Conservation (phyloP, 148 eudicot species). For the Mesembryanthemum crystallinum region DNA sequence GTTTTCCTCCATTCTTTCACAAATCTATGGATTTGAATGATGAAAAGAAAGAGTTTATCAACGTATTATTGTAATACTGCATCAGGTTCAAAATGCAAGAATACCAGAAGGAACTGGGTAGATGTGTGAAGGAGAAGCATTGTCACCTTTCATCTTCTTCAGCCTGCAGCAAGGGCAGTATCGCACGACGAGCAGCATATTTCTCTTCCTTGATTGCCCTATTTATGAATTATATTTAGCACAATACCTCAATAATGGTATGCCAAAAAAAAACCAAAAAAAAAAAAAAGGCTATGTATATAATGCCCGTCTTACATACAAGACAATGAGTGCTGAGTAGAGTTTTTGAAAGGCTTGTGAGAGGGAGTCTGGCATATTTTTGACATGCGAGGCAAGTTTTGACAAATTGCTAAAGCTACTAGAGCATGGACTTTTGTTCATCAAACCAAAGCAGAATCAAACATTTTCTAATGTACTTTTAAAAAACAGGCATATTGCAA, state of each 20-base stretch:
- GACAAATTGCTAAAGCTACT: too few relatives aligned
- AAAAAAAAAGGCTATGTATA: too few relatives aligned
- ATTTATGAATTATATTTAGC: slow-evolving; percentile 4
- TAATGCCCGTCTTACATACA: too few relatives aligned
- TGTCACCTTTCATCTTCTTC: slow-evolving; percentile 94
- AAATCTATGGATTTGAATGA: slow-evolving; percentile 40
- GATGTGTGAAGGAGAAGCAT: neutral
- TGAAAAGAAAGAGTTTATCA: neutral
- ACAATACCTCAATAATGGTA: neutral
- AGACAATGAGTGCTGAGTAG: too few relatives aligned
- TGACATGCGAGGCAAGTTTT: too few relatives aligned
- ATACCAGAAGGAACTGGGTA: neutral
- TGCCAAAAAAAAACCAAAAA: too few relatives aligned
- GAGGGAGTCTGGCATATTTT: too few relatives aligned
- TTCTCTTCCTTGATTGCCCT: slow-evolving; percentile 90
- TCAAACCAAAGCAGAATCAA: too few relatives aligned
- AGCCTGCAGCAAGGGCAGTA: slow-evolving; percentile 83
- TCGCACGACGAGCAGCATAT: slow-evolving; percentile 77
- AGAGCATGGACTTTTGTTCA: too few relatives aligned
- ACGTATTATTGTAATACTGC: neutral
- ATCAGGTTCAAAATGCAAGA: neutral
- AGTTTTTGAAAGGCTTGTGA: too few relatives aligned
- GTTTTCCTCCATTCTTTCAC: slow-evolving; percentile 90
- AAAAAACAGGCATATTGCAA: neutral
- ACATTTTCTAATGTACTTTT: too few relatives aligned